Conservation (phyloP, 2,329 filamentous ascomycete genomes). For the Ophiosphaerella korrae region DNA sequence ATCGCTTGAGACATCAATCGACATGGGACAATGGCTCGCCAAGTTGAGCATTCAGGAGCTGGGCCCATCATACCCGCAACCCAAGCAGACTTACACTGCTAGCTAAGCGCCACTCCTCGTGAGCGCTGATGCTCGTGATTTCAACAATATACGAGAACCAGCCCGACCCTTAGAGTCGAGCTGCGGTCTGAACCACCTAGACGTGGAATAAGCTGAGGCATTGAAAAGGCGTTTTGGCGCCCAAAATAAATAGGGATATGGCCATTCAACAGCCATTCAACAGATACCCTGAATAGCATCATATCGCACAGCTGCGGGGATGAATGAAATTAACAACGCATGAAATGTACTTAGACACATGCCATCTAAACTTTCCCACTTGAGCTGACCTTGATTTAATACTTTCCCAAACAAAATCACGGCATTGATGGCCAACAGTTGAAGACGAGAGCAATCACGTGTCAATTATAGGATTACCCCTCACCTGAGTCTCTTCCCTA, state of each 20-base stretch:
- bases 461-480: no score
- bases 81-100: slow-evolving; percentile 48
- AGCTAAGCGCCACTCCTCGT: slow-evolving; percentile 35
- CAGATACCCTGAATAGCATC: slow-evolving; percentile 7
- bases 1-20: slow-evolving; percentile 75
- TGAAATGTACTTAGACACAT: no score
- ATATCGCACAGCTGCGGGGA: no score
- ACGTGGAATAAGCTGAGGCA: background rate
- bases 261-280: slow-evolving; percentile 20
- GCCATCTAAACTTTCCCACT: no score
- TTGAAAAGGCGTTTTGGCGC: slow-evolving; percentile 5
- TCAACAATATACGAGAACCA: slow-evolving; percentile 47
- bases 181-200: slow-evolving; percentile 3
- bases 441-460: no score
- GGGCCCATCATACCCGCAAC: slow-evolving; percentile 75
- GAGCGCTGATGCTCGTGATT: slow-evolving; percentile 47
- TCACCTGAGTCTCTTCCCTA: no score
- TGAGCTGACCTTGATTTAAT: no score
- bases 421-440: no score
- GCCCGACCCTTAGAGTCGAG: slow-evolving; percentile 2
- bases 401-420: no score
- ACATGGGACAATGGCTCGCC: slow-evolving; percentile 97
- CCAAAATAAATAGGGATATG: slow-evolving; percentile 2
- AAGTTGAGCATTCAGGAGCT: slow-evolving; percentile 92
- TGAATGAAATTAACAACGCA: no score